Conservation (phyloP, 306 rosid genomes). For the Sesbania bispinosa region DNA sequence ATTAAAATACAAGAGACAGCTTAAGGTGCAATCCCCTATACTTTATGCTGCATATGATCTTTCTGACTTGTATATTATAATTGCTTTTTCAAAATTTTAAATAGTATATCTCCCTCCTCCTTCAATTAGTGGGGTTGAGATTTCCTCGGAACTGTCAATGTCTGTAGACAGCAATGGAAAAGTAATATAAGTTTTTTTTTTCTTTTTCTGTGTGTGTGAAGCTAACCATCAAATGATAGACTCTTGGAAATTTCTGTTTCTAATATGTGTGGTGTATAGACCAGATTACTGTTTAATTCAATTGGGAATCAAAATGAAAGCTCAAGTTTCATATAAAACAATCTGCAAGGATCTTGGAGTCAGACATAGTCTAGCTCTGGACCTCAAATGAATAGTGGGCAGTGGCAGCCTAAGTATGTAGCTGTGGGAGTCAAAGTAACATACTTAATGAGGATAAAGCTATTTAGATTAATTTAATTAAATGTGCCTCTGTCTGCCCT, state of each 20-base stretch:
- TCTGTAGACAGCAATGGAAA: background rate
- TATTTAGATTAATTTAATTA: background rate
- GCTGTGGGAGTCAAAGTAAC: background rate
- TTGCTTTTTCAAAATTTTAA: conserved; percentile 4
- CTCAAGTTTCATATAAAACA: background rate
- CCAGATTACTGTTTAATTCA: background rate
- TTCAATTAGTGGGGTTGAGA: background rate
- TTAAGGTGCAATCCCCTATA: conserved; percentile 41
- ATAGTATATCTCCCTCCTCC: background rate
- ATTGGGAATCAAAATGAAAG: background rate
- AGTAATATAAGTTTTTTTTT: background rate
- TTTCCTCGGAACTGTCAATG: background rate
- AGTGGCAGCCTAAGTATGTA: background rate
- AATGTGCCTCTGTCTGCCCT: background rate
- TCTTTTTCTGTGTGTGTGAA: background rate
- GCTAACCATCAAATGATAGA: background rate
- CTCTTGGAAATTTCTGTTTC: background rate
- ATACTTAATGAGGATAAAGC: background rate
- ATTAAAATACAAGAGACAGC: conserved; percentile 33
- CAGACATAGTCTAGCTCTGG: background rate
- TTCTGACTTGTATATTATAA: background rate
- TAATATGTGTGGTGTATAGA: background rate
- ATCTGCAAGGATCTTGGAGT: background rate
- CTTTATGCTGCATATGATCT: background rate
- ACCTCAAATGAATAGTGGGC: background rate